Evolutionary conservation across 768 basidiomycete species (phyloP), one percentile per base, ranked within the genome.

Genomic region (Pleurotus platypus): DNA sequence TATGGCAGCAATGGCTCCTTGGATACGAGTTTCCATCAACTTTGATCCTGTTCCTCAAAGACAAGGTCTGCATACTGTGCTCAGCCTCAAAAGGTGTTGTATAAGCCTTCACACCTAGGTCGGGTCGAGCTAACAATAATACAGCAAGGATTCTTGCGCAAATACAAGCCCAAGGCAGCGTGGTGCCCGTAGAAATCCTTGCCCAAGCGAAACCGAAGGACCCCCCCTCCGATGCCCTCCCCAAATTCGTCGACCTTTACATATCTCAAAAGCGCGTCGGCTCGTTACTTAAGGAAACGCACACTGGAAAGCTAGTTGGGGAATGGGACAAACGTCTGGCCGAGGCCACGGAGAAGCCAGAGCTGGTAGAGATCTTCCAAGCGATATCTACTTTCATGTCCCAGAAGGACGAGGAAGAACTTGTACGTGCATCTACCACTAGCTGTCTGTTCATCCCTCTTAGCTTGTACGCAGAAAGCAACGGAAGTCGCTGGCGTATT

Each of bases 1-100:
- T 27, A 47, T 35, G 49, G 58, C 62, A 97, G 96, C 95, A 94
- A 67, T 97, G 94, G 92, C 78, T 99, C 15, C 81, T 98, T 39
- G 96, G 95, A 12, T 98, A 94, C 70, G 96, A 99, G 71, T 98
- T 98, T 67, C 97, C 96, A 2, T 93, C 94, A 0, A 98, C 96
- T 0, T 77, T 98, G 26, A 80, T 95, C 57, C 75, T 98, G 16
- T 90, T 98, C 64, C 81, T 86, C 57, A 88, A 88, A 64, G 77
- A 87, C 55, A 89, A 83, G 65, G 73, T 98, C 16, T 76, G 77
- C 35, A 87, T 98, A 40, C 74, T 97, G 24, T 94, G 92, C 61
- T 95, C 93, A 20, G 81, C 90, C 1, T 90, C 87, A 16, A 96
- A 98, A 83, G 90, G 94, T 93, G 59, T 60, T 51, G 24, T 55